These are phyloP conservation scores for Nelumbo lutea DNA, from an alignment of 164 flowering plant genomes.

Conservation along the genomic window DNA sequence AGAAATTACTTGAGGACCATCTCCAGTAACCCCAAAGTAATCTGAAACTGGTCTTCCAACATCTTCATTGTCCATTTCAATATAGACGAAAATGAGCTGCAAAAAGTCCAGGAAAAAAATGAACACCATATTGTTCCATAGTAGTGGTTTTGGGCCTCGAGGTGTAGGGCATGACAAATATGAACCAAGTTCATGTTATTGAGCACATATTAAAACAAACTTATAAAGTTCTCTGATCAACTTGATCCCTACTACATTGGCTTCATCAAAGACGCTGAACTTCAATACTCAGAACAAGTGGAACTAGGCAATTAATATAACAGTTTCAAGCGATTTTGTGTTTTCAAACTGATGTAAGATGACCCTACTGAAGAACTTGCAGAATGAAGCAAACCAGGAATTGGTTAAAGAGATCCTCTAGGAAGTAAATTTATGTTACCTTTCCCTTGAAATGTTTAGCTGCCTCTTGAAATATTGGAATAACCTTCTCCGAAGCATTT, in stretches of 20 bases:
- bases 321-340: not conserved
- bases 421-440: slow-evolving; percentile 34
- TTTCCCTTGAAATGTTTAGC: slow-evolving; percentile 90
- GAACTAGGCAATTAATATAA: not conserved
- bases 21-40: slow-evolving; percentile 76
- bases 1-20: slow-evolving; percentile 51
- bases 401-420: not conserved
- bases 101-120: slow-evolving; percentile 7
- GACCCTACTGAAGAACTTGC: not conserved
- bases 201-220: not conserved
- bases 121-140: not conserved
- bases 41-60: slow-evolving; percentile 87
- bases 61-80: slow-evolving; percentile 81
- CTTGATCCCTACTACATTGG: no score
- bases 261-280: not conserved
- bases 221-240: no score
- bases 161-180: not conserved
- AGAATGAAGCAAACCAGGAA: not conserved
- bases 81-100: slow-evolving; percentile 82
- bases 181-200: not conserved
- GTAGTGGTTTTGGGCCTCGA: not conserved
- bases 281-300: not conserved
- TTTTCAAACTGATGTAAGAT: not conserved
- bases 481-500: slow-evolving; percentile 51
- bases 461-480: slow-evolving; percentile 70